These are phyloP conservation scores for Aspergillus uvarum DNA, from an alignment of 2,329 filamentous ascomycete genomes.

Conservation along the genomic window DNA sequence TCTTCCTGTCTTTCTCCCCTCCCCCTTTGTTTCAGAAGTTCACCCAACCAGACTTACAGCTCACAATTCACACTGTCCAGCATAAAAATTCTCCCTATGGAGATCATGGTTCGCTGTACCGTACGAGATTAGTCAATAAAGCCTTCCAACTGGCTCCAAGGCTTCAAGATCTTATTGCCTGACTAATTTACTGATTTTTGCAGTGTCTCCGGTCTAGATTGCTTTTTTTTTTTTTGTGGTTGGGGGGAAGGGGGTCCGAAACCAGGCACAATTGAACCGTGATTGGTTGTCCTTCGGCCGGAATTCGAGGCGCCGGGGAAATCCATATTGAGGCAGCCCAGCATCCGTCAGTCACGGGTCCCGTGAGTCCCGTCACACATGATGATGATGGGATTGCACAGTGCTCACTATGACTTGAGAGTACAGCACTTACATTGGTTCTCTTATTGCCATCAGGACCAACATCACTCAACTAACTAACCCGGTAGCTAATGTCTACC, in stretches of 20 bases:
- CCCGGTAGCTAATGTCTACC: too few relatives aligned
- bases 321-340: too few relatives aligned
- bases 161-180: neutral
- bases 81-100: neutral
- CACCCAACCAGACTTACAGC: too few relatives aligned
- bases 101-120: neutral
- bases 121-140: neutral
- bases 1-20: neutral
- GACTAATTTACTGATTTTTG: neutral
- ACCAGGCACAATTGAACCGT: constrained; percentile 1
- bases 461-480: too few relatives aligned
- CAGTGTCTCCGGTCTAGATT: neutral
- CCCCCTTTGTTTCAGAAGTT: neutral
- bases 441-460: neutral
- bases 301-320: neutral
- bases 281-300: neutral
- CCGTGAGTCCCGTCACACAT: too few relatives aligned
- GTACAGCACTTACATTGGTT: too few relatives aligned
- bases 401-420: neutral
- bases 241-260: neutral
- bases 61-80: neutral
- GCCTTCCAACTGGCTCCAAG: too few relatives aligned
- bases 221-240: neutral
- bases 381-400: neutral
- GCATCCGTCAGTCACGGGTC: too few relatives aligned